Evolutionary conservation across 2,329 filamentous ascomycete genomes (phyloP), one percentile per base, ranked within the genome.

Genomic region (Fusarium phyllophilum): DNA sequence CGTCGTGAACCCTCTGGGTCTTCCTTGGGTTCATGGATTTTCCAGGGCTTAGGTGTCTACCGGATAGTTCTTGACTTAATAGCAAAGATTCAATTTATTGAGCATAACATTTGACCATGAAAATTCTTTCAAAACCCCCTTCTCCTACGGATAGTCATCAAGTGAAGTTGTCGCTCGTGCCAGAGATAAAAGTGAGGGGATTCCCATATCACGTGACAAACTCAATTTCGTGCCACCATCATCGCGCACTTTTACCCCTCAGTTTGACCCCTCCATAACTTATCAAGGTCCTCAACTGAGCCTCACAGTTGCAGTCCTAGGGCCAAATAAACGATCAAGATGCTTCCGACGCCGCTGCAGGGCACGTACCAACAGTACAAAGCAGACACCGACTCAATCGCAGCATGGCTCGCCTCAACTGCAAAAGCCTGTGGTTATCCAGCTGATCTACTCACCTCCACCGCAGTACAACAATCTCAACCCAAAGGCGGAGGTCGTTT

Each of bases 361-460:
- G 79, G 81, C 60, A 77, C 18, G 36, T 38, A 38, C 36, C 36
- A 38, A 17, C 36, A 38, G 36, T 38, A 38, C 36, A 38, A 38
- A 17, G 36, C 36, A 20, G 36, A 38, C 36, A 38, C 36, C 17
- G 36, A 20, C 36, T 38, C 36, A 38, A 17, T 38, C 36, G 36
- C 36, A 20, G 36, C 36, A 38, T 38, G 36, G 36, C 36, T 38
- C 17, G 36, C 38, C 1, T 45, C 45, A 1, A 65, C 46, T 12
- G 56, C 46, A 9, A 54, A 41, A n/a, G 33, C 38, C 6, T 41
- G 56, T 39, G 56, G 62, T 3, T 61, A 52, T 18, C 34, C 45
- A 22, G 33, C 85, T 8, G 72, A 79, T 39, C 63, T 78, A 15
- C 70, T 78, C 17, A 48, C 44, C 1, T 24, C 38, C 34, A 41